Base-by-base conservation (phyloP, 352 stramenopile species). In the Pythium dissotocum region DNA sequence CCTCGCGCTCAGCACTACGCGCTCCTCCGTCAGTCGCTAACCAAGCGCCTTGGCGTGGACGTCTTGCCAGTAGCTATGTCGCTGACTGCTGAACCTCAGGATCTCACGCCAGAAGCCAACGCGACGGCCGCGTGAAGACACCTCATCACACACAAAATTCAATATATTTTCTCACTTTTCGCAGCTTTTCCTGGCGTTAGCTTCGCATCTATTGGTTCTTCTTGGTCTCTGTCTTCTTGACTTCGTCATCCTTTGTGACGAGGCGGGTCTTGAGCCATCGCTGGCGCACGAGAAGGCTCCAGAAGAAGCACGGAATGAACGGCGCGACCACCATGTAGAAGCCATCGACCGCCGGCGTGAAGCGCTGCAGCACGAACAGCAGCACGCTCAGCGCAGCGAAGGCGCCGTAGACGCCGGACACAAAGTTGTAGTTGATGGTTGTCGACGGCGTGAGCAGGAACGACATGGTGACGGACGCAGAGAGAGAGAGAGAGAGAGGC, bases 371-470 rank as follows among this genome's bases (percentile, higher is more conserved):
- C 48, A 77, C 76, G 24, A 78, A 69, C 30, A 97, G 79, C 63
- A 89, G 48, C 54, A 82, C 59, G 55, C 74, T 88, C 48, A 95
- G 63, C 32, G 71, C 64, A 9, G 77, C 85, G 63, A 89, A 94
- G 65, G 84, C 77, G 24, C 73, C 81, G 70, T 97, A 97, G 36
- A 91, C 75, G 40, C 84, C 84, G 24, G 78, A 69, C 26, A 97
- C 88, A 64, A 97, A 97, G 80, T 93, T 89, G 82, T 97, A 97
- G 78, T 97, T 97, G 74, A 96, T 97, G 28, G 77, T 87, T 48
- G 79, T 61, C 54, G 83, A 91, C 60, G 85, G 85, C 67, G 73
- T 82, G 36, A 95, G 84, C 62, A 93, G 38, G 52, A 30, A 53
- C 46, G 59, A 71, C 72, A 72, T 68, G 18, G 49, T 61, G 14